These are phyloP conservation scores for Zygosaccharomyces siamensis DNA, from an alignment of 805 yeast genomes.

Conservation along the genomic window DNA sequence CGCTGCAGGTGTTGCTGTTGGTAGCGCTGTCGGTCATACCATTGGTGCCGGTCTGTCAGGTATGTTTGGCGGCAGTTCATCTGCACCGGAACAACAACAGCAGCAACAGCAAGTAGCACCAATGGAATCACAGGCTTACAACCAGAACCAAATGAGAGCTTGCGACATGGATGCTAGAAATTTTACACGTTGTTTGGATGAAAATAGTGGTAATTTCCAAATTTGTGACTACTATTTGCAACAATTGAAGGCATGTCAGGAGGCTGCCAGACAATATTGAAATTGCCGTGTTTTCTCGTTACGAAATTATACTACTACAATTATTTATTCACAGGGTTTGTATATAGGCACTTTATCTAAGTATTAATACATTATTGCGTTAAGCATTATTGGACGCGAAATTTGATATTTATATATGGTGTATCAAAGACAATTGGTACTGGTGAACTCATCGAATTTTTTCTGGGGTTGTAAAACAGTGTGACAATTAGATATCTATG, in stretches of 20 bases:
- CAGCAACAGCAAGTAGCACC: constrained; percentile 37
- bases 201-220: constrained; percentile 92
- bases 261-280: constrained; percentile 80
- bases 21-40: constrained; percentile 95
- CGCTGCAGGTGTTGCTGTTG: constrained; percentile 99
- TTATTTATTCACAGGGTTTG: neutral
- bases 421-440: neutral
- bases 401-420: neutral
- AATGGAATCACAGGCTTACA: constrained; percentile 29
- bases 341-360: neutral
- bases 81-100: constrained; percentile 44
- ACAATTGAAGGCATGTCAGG: constrained; percentile 96
- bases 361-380: constrained; percentile 2
- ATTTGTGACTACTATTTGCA: constrained; percentile 95
- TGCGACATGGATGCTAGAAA: constrained; percentile 94
- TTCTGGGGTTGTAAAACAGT: neutral
- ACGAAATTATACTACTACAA: neutral
- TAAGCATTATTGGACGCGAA: constrained; percentile 1
- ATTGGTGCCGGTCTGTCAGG: constrained; percentile 90
- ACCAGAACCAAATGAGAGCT: constrained; percentile 45
- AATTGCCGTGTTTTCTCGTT: neutral
- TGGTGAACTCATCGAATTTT: neutral
- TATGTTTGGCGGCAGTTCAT: constrained; percentile 56
- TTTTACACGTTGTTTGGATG: constrained; percentile 93
- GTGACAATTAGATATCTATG: neutral